A percentile compares a stretch with the other conserved stretches of the same genome.
Evolutionary conservation across 768 basidiomycete genomes (phyloP).

Genomic region (Tricholoma saponaceum): DNA sequence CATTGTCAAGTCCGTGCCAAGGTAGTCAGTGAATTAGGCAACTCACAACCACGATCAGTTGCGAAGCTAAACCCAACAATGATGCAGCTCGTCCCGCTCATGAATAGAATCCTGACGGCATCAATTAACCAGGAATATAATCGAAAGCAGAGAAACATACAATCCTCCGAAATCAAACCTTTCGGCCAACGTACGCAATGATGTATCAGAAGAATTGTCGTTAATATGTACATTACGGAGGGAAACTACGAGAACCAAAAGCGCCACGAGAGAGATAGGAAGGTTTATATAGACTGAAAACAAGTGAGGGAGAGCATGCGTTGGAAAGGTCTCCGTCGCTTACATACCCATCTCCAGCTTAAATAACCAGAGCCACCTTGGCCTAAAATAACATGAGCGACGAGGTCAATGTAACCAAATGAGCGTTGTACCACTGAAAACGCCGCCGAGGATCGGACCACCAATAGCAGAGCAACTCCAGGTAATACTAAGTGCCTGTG

Average conservation of each 20-base stretch:
- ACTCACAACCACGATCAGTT: slow-evolving; percentile 63
- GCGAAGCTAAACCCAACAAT: slow-evolving; percentile 81
- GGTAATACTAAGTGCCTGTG: slow-evolving; percentile 77
- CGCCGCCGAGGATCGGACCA: slow-evolving; percentile 77
- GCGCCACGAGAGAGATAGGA: slow-evolving; percentile 63
- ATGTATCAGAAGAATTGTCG: slow-evolving; percentile 38
- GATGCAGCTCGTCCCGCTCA: slow-evolving; percentile 68
- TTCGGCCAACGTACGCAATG: slow-evolving; percentile 50
- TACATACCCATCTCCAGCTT: slow-evolving; percentile 86
- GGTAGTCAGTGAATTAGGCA: slow-evolving; percentile 4
- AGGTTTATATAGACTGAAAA: slow-evolving; percentile 76
- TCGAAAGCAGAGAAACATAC: slow-evolving; percentile 40
- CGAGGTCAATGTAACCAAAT: not conserved
- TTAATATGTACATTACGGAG: slow-evolving; percentile 53
- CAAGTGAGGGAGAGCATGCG: slow-evolving; percentile 12
- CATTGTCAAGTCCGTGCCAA: slow-evolving; percentile 12
- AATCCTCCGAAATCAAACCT: slow-evolving; percentile 77
- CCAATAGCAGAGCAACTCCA: slow-evolving; percentile 86
- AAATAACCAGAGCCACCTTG: slow-evolving; percentile 29
- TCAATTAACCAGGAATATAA: slow-evolving; percentile 12
- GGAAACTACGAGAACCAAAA: slow-evolving; percentile 53
- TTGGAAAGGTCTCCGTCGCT: slow-evolving; percentile 28
- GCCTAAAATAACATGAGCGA: slow-evolving; percentile 21
- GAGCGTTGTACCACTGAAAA: slow-evolving; percentile 64
- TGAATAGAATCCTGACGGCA: slow-evolving; percentile 58